These are phyloP conservation scores for Aspergillus sp. DNA, from an alignment of 2,329 filamentous ascomycete genomes.

Conservation along the genomic window DNA sequence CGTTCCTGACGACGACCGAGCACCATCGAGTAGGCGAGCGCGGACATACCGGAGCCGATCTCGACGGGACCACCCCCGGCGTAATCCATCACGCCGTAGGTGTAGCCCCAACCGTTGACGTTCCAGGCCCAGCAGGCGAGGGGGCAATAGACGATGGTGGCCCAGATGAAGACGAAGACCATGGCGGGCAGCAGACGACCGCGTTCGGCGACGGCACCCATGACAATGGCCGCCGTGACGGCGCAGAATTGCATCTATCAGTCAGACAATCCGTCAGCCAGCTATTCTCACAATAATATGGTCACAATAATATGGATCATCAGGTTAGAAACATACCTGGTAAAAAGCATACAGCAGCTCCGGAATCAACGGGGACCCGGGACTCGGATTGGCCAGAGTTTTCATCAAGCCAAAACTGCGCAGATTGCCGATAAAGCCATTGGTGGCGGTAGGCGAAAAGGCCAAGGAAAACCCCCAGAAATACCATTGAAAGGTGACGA, in stretches of 20 bases:
- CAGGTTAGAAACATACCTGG: slow-evolving; percentile 49
- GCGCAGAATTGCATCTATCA: slow-evolving; percentile 89
- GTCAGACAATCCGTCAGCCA: no score
- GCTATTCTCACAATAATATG: no score
- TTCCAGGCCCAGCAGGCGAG: slow-evolving; percentile 97
- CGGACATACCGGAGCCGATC: slow-evolving; percentile 87
- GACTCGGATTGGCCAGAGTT: slow-evolving; percentile 74
- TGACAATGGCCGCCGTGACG: slow-evolving; percentile 82
- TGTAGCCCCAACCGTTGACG: slow-evolving; percentile 82
- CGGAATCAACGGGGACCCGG: slow-evolving; percentile 78
- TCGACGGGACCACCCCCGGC: slow-evolving; percentile 96
- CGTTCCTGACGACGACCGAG: slow-evolving; percentile 94
- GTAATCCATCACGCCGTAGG: slow-evolving; percentile 89
- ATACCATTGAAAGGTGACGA: slow-evolving; percentile 97
- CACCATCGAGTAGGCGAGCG: slow-evolving; percentile 89
- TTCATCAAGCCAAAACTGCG: slow-evolving; percentile 82
- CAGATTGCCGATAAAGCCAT: slow-evolving; percentile 86
- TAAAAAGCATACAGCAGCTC: slow-evolving; percentile 92
- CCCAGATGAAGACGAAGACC: slow-evolving; percentile 95
- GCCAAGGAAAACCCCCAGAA: slow-evolving; percentile 98
- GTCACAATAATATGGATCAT: no score
- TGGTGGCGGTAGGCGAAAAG: slow-evolving; percentile 72
- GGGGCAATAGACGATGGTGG: slow-evolving; percentile 94
- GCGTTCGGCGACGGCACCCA: slow-evolving; percentile 87
- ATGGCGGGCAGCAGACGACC: slow-evolving; percentile 86